Base-by-base conservation (phyloP, 495 filamentous ascomycete genomes). In the Rhypophila decipiens region DNA sequence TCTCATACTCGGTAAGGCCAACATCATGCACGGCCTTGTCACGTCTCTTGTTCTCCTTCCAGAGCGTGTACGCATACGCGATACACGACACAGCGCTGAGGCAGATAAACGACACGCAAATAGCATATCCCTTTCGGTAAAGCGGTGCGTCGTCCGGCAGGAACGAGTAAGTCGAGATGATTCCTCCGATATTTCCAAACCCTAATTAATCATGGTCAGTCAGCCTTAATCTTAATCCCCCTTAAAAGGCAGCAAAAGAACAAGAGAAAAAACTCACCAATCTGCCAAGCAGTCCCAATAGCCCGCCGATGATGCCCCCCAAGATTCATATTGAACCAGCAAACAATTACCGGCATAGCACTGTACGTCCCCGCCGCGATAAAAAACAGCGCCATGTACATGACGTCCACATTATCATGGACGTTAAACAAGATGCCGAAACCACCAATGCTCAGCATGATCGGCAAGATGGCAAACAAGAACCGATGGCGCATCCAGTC, bases 261-360 rank as follows among this genome's bases (percentile, higher is more conserved):
- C 27, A 31, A 31, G 27, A 31, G 34, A 3, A 24, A 5, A 15
- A 15, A 48, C 50, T 24, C 21, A 61, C 59, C 89, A 36, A 96
- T 71, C 61, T 95, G 90, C 85, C 85, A 96, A 5, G 87, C 93
- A 3, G 82, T 80, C 7, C 90, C 93, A 3, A 98, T 82, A 34
- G 84, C 74, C 13, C 90, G 77, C 1, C 89, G 77, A 46, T 89
- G 86, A 61, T 98, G 91, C 2, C 90, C 89, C 1, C 86, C 86
- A 18, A 95, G 68, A 53, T 95, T 96, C 80, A 95, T 95, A 51
- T 84, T 85, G 66, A 89, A 96, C 89, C 90, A 98, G 61, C 89
- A 96, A 1, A 94, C 79, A 31, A 87, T 76, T 10, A 95, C 78
- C 0, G 88, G 89, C 80, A 91, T 86, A 8, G 87, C 85, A 42